These are phyloP conservation scores for Phlebopus sp. DNA, from an alignment of 1,284 basidiomycete genomes.

Conservation along the genomic window DNA sequence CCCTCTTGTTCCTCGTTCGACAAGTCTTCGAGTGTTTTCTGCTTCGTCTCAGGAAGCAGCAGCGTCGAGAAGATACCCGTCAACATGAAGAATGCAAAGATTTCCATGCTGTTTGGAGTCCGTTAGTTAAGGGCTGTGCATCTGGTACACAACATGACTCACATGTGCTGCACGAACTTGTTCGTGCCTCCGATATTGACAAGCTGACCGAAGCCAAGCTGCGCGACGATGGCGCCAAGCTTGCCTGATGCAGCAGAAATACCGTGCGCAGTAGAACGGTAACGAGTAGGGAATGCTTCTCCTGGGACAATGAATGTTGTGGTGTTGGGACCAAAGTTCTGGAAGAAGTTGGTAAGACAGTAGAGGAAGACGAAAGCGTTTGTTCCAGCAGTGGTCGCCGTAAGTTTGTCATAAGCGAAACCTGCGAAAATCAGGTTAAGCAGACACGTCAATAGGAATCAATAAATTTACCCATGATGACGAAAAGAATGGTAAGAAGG, in stretches of 20 bases:
- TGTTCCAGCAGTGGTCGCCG: conserved; percentile 33
- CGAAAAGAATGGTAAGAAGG: conserved; percentile 51
- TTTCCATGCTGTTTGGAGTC: conserved; percentile 36
- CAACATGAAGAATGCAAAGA: conserved; percentile 59
- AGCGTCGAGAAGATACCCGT: conserved; percentile 61
- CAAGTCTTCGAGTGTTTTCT: conserved; percentile 53
- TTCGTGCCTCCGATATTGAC: conserved; percentile 49
- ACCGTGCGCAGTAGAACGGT: conserved; percentile 70
- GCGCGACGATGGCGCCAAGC: conserved; percentile 66
- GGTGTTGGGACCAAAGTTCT: conserved; percentile 68
- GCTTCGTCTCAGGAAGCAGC: conserved; percentile 61
- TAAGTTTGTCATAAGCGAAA: conserved; percentile 57
- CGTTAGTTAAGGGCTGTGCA: background rate
- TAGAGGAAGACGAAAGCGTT: conserved; percentile 62
- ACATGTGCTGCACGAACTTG: conserved; percentile 39
- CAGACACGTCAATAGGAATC: background rate
- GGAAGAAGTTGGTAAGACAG: conserved; percentile 57
- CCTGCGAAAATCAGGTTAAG: conserved; percentile 31
- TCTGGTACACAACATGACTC: conserved; percentile 12
- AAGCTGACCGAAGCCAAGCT: conserved; percentile 54
- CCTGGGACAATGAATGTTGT: conserved; percentile 73
- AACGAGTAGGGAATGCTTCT: conserved; percentile 74
- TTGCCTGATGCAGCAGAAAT: conserved; percentile 70
- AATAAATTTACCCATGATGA: conserved; percentile 42
- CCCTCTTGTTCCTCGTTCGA: conserved; percentile 50